These are phyloP conservation scores for Calamus simplicifolius DNA, from an alignment of 176 grass and related monocot species.

Conservation along the genomic window DNA sequence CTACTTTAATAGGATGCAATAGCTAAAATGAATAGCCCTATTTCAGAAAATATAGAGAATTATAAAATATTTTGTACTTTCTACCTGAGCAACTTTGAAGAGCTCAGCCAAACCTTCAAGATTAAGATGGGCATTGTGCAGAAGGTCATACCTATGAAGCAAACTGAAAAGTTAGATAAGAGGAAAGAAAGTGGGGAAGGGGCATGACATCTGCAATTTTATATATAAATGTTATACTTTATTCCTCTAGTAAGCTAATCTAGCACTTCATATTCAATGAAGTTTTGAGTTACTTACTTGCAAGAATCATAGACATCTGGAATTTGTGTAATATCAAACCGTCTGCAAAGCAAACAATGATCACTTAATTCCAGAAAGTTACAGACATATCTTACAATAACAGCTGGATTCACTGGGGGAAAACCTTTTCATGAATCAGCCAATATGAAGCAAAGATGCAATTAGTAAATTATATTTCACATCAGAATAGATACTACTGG, in stretches of 20 bases:
- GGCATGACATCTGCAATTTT: too few species aligned
- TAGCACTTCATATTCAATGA: neutral
- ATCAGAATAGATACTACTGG: too few species aligned
- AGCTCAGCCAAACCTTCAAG: constrained; percentile 78
- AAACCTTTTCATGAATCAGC: neutral
- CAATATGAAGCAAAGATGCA: too few species aligned
- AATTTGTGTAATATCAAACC: constrained; percentile 86
- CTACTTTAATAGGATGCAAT: too few species aligned
- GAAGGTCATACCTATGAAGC: constrained; percentile 70
- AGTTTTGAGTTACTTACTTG: constrained; percentile 62
- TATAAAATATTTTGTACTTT: constrained; percentile 11
- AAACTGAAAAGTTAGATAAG: constrained; percentile 18
- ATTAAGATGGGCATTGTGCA: constrained; percentile 90
- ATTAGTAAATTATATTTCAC: too few species aligned
- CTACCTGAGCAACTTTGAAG: constrained; percentile 87
- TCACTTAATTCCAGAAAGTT: neutral
- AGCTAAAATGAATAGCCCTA: neutral
- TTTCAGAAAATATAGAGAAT: neutral
- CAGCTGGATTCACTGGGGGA: too few species aligned
- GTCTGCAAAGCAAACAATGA: constrained; percentile 35
- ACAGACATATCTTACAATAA: neutral
- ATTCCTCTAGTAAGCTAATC: neutral
- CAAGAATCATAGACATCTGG: constrained; percentile 96
- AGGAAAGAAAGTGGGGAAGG: neutral
- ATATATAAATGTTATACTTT: neutral